A percentile compares a stretch with the other conserved stretches of the same genome.
phyloP scores from a whole-genome alignment of 345 rosid genomes.

The Populus simonii region DNA sequence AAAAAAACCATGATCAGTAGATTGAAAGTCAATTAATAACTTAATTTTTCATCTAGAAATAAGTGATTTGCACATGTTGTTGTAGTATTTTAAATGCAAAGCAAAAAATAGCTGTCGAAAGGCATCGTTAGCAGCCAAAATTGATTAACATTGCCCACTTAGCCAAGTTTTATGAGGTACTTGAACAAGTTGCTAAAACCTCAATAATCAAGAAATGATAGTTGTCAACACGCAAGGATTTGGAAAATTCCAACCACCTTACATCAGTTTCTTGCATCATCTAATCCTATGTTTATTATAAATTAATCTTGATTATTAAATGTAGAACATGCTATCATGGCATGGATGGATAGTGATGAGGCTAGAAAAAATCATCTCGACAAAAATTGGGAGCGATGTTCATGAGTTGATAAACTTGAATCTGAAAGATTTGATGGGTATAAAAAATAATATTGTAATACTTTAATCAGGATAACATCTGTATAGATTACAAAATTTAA shows the following conservation, averaged over 20 bases:
- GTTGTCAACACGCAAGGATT: not conserved
- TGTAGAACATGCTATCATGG: not conserved
- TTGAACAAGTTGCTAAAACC: not conserved
- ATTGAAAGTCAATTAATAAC: too few relatives aligned
- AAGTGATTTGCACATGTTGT: not conserved
- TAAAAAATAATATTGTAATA: too few relatives aligned
- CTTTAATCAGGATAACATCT: too few relatives aligned
- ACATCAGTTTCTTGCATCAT: not conserved
- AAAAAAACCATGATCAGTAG: too few relatives aligned
- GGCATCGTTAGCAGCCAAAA: not conserved
- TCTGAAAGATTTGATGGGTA: too few relatives aligned
- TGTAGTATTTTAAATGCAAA: not conserved
- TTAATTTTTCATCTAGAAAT: not conserved
- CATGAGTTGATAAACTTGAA: too few relatives aligned
- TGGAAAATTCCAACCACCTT: slow-evolving; percentile 18
- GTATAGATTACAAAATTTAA: too few relatives aligned
- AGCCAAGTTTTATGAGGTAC: not conserved
- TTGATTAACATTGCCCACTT: not conserved
- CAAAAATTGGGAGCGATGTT: too few relatives aligned
- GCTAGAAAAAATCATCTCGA: too few relatives aligned
- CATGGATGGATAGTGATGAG: too few relatives aligned
- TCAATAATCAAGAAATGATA: not conserved
- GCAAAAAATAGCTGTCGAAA: not conserved
- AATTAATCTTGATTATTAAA: not conserved
- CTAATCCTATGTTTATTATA: not conserved